Evolutionary conservation across 2,329 filamentous ascomycete species (phyloP).

Genomic region (Cercospora zeina): DNA sequence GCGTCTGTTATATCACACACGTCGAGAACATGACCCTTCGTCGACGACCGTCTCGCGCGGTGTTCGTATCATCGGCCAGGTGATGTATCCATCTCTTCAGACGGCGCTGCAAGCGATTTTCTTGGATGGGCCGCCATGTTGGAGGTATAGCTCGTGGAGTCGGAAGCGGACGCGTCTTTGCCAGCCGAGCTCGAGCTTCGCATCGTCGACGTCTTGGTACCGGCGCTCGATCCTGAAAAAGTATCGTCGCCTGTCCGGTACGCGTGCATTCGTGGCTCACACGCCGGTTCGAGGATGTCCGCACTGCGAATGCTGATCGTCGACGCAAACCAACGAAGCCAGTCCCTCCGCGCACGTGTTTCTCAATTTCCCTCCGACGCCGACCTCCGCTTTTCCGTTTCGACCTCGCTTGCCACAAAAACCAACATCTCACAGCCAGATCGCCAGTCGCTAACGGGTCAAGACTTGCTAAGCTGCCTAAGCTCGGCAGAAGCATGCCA

Average conservation of each 20-base stretch:
- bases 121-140: no score
- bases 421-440: not conserved
- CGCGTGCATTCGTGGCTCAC: conserved; percentile 11
- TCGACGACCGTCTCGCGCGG: not conserved
- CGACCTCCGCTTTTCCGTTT: conserved; percentile 7
- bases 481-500: conserved; percentile 16
- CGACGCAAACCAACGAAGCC: conserved; percentile 3
- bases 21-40: not conserved
- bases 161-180: no score
- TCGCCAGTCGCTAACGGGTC: not conserved
- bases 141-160: no score
- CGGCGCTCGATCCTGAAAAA: not conserved
- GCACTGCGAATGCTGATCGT: not conserved
- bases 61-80: not conserved
- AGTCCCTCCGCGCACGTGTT: not conserved
- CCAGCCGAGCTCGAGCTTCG: no score
- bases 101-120: not conserved
- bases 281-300: not conserved
- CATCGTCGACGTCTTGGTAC: not conserved
- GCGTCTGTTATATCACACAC: not conserved
- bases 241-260: not conserved
- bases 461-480: conserved; percentile 18
- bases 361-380: not conserved
- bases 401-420: not conserved
- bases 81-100: not conserved